Evolutionary conservation across 176 grass and related monocot species (phyloP), one percentile per base, ranked within the genome.

Genomic region (Luzula sylvatica): DNA sequence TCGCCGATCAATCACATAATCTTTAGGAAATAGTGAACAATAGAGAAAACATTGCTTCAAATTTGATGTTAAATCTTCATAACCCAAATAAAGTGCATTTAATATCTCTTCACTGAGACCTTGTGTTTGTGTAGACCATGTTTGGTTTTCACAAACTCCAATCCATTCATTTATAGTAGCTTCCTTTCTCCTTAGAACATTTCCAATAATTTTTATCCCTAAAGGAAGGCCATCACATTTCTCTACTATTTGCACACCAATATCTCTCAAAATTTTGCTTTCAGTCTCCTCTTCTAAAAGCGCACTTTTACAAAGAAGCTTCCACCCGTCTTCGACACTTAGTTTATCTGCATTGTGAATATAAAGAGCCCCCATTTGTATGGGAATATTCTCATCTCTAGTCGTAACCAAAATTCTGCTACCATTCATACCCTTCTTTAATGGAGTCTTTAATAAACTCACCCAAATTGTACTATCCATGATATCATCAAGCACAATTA

Each of bases 1-100:
- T 8, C 16, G 44, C 29, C 15, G 40, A 0, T 77, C 43, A 25
- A 87, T 15, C 26, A 23, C 20, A 47, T 54, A 8, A 30, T 71
- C 72, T 20, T 66, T 61, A 15, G 76, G 72, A 46, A 75, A 80
- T 63, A 94, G 42, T 47, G 75, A 83, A 65, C 75, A 87, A 53
- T 87, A 94, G 0, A 87, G 54, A 68, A 94, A 78, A 57, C 83
- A 87, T 16, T 83, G 75, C 68, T 80, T 83, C 39, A 94, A 64
- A 57, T 94, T 67, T 38, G 58, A 60, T 5, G 78, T 65, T 65
- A 87, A 51, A 44, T 94, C 88, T 12, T 74, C 57, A 42, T 83
- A 87, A 24, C 82, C 68, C 21, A 94, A 11, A 75, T 87, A 87
- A 6, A 94, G 59, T 2, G 79, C 51, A 54, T 15, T 68, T 56